Conservation (phyloP, 352 stramenopile genomes). For the Globisporangium parvum region DNA sequence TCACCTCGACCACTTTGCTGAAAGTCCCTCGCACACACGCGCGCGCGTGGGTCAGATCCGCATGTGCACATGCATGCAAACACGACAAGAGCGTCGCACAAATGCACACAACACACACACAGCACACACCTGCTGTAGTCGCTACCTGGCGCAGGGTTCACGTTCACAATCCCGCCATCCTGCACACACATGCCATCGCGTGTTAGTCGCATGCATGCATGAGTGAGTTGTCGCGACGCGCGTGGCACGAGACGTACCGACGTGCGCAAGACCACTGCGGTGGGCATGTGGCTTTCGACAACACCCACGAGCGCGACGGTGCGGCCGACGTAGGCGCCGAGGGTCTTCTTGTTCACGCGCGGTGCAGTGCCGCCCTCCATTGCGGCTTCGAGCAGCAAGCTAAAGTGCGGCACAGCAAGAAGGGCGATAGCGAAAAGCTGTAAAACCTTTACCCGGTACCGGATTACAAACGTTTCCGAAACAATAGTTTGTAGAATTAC, state of each 20-base stretch:
- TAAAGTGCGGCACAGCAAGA: too few species aligned
- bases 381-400: too few species aligned
- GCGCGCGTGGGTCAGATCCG: too few species aligned
- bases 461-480: too few species aligned
- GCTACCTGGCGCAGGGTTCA: conserved; percentile 59
- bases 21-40: not conserved
- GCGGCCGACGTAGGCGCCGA: conserved; percentile 53
- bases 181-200: conserved; percentile 8
- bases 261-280: conserved; percentile 60
- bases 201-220: not conserved
- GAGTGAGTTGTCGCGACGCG: not conserved
- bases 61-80: not conserved
- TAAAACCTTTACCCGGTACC: too few species aligned
- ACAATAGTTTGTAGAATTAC: too few species aligned
- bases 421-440: too few species aligned
- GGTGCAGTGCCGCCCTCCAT: conserved; percentile 62
- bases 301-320: conserved; percentile 72
- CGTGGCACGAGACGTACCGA: conserved; percentile 32
- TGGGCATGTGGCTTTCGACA: conserved; percentile 71
- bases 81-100: not conserved
- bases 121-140: conserved; percentile 60
- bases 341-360: conserved; percentile 78
- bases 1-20: conserved; percentile 83
- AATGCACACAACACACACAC: not conserved
- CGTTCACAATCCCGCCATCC: conserved; percentile 77